Evolutionary conservation across 495 filamentous ascomycete genomes (phyloP).

Genomic region (Massariosphaeria phaeospora): DNA sequence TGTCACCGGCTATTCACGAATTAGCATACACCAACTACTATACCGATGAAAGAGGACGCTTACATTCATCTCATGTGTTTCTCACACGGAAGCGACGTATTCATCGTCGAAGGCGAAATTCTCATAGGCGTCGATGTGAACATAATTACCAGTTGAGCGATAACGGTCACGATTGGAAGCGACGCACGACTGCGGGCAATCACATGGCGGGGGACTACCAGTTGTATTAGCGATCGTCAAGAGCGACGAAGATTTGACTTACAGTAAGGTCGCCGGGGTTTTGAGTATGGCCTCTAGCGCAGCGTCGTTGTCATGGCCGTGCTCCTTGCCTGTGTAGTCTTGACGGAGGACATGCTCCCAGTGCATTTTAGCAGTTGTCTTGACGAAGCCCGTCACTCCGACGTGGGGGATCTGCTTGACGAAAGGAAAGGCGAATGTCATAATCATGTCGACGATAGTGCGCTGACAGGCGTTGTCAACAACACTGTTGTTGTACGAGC

Average conservation of each 20-base stretch:
- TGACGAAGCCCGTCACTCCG: conserved; percentile 2
- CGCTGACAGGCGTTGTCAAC: too few species aligned
- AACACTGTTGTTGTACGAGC: too few species aligned
- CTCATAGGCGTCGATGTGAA: too few species aligned
- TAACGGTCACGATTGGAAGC: too few species aligned
- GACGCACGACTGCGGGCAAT: too few species aligned
- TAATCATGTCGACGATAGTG: conserved; percentile 7
- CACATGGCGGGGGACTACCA: neutral
- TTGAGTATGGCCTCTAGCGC: neutral
- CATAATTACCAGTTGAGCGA: too few species aligned
- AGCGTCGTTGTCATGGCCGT: neutral
- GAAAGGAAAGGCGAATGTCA: conserved; percentile 9
- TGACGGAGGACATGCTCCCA: conserved; percentile 1
- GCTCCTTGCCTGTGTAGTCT: neutral
- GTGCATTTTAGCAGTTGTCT: conserved; percentile 1
- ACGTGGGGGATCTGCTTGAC: conserved; percentile 9
- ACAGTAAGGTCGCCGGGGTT: neutral
- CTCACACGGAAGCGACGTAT: too few species aligned
- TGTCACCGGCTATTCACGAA: too few species aligned
- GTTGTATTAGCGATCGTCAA: neutral
- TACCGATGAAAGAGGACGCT: too few species aligned
- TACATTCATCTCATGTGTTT: too few species aligned
- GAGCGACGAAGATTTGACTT: neutral
- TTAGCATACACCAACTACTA: too few species aligned
- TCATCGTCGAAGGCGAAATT: too few species aligned